A percentile compares a stretch with the other conserved stretches of the same genome.
Evolutionary conservation across 2,329 filamentous ascomycete genomes (phyloP).

Genomic region (Fusarium staphyleae): DNA sequence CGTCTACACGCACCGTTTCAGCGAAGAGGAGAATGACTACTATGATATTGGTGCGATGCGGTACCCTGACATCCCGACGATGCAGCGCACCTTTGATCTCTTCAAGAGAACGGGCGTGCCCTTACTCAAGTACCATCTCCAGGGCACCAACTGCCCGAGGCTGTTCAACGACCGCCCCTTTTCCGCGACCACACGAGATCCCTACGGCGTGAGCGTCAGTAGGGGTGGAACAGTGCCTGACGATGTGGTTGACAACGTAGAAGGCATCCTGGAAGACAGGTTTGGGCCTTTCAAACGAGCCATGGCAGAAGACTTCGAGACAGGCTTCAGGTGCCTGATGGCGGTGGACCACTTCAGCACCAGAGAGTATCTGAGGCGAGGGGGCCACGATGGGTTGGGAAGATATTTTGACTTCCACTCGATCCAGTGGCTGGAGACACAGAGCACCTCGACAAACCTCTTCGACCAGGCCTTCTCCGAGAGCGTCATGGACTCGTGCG

Average conservation of each 20-base stretch:
- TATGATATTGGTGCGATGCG: conserved; percentile 30
- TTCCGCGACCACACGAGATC: conserved; percentile 4
- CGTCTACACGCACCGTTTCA: conserved; percentile 8
- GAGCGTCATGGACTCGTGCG: conserved; percentile 44
- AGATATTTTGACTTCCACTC: conserved; percentile 19
- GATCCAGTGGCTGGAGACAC: conserved; percentile 36
- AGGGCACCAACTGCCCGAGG: background rate
- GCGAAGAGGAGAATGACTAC: conserved; percentile 10
- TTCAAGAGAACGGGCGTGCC: background rate
- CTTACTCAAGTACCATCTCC: background rate
- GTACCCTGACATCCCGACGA: conserved; percentile 17
- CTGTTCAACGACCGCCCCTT: conserved; percentile 25
- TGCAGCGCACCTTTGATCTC: conserved; percentile 13
- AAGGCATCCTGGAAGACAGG: too few species aligned
- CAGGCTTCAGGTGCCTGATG: conserved; percentile 10
- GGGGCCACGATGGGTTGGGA: conserved; percentile 5
- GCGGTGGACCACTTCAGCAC: conserved; percentile 30
- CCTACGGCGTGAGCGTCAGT: conserved; percentile 9
- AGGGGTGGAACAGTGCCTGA: conserved; percentile 17
- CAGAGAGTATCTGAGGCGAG: conserved; percentile 31
- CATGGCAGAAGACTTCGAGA: conserved; percentile 7
- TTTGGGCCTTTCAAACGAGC: conserved; percentile 7
- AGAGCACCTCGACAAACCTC: conserved; percentile 38
- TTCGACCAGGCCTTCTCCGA: conserved; percentile 49
- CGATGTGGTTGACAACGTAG: conserved; percentile 16